Conservation (phyloP, 2,329 filamentous ascomycete species). For the Monosporascus sp. region DNA sequence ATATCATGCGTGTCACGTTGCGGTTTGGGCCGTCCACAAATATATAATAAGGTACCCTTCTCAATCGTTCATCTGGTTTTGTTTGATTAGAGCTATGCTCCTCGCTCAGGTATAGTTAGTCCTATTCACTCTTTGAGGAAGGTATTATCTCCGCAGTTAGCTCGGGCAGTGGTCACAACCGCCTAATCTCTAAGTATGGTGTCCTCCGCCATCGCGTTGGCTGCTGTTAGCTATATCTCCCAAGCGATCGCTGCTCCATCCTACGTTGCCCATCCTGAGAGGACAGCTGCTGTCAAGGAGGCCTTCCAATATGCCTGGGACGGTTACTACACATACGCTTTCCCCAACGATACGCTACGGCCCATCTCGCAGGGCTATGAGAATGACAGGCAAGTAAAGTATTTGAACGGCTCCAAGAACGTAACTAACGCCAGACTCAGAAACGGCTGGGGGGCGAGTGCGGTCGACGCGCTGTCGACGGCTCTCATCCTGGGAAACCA, state of each 20-base stretch:
- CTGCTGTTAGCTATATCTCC: slow-evolving; percentile 15
- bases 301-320: slow-evolving; percentile 68
- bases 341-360: slow-evolving; percentile 69
- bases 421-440: slow-evolving; percentile 35
- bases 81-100: too few species aligned
- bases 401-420: background rate
- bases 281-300: slow-evolving; percentile 58
- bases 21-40: background rate
- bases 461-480: slow-evolving; percentile 74
- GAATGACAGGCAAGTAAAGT: slow-evolving; percentile 59
- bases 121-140: slow-evolving; percentile 9
- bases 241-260: slow-evolving; percentile 14
- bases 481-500: slow-evolving; percentile 70
- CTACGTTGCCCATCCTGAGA: slow-evolving; percentile 29
- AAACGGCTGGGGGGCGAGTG: slow-evolving; percentile 80
- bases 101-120: background rate
- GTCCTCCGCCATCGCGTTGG: slow-evolving; percentile 13
- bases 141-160: slow-evolving; percentile 4
- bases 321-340: slow-evolving; percentile 69
- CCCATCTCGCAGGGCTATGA: slow-evolving; percentile 60
- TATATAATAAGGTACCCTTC: background rate
- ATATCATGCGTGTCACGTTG: background rate
- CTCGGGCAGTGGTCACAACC: background rate
- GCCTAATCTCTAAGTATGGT: slow-evolving; percentile 16
- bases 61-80: too few species aligned